These are phyloP conservation scores for Sanghuangporus weigelae DNA, from an alignment of 1,284 basidiomycete species.

Conservation along the genomic window DNA sequence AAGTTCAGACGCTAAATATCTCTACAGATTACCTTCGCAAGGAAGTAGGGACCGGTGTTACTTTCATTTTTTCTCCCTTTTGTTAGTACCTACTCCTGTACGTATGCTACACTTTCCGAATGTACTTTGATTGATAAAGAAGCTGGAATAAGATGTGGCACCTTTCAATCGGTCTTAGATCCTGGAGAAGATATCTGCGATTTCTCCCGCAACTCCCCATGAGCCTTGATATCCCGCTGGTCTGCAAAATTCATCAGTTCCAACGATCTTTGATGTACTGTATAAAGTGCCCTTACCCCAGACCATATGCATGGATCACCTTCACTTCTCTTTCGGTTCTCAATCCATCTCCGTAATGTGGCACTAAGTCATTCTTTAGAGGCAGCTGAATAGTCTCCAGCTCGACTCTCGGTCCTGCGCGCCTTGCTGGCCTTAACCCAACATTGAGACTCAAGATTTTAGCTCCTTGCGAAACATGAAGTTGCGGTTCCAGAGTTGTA, in stretches of 20 bases:
- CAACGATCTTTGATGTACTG: constrained; percentile 3
- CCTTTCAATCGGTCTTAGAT: not conserved
- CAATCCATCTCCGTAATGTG: constrained; percentile 27
- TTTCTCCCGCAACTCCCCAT: constrained; percentile 31
- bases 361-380: constrained; percentile 28
- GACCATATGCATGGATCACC: constrained; percentile 70
- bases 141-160: not conserved
- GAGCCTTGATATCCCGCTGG: constrained; percentile 29
- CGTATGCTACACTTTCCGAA: constrained; percentile 5
- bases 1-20: constrained; percentile 5
- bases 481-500: constrained; percentile 32
- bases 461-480: constrained; percentile 30
- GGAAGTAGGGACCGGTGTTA: constrained; percentile 37
- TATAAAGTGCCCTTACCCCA: constrained; percentile 30
- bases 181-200: constrained; percentile 23
- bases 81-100: constrained; percentile 3
- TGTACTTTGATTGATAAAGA: not conserved
- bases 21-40: constrained; percentile 53
- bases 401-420: constrained; percentile 66
- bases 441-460: constrained; percentile 57
- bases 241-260: constrained; percentile 7
- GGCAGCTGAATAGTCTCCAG: constrained; percentile 44
- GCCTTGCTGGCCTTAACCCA: constrained; percentile 66
- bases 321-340: constrained; percentile 36
- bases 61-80: not conserved